Percentiles rank a stretch among this genome's conserved stretches.
Evolutionary conservation across 2,329 filamentous ascomycete genomes (phyloP).

Genomic region (Onygenales sp.): DNA sequence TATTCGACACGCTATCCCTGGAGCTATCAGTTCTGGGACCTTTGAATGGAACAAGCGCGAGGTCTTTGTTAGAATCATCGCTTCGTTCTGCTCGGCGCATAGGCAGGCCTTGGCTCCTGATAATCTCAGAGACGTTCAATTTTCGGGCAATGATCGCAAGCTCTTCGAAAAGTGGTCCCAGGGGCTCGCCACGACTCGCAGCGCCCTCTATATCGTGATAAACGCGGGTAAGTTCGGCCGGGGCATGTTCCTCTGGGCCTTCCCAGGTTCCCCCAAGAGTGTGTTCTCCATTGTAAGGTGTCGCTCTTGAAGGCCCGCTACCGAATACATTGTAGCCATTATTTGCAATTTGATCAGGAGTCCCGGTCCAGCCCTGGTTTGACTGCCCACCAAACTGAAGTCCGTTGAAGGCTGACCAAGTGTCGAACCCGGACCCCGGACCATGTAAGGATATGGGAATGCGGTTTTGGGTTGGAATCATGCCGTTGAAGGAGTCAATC

Average conservation of each 20-base stretch:
- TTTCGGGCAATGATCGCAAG: conserved; percentile 12
- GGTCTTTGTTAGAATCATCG: not conserved
- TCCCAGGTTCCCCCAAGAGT: conserved; percentile 1
- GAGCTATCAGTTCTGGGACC: not conserved
- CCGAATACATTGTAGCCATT: not conserved
- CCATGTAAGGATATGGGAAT: not conserved
- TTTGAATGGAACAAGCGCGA: not conserved
- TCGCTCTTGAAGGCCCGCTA: not conserved
- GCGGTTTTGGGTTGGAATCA: not conserved
- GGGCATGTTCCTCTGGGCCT: conserved; percentile 7
- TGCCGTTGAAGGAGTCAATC: not conserved
- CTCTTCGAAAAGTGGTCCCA: conserved; percentile 21
- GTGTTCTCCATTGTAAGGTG: not conserved
- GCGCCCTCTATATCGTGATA: conserved; percentile 23
- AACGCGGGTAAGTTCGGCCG: conserved; percentile 17
- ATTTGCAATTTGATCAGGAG: not conserved
- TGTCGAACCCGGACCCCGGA: not conserved
- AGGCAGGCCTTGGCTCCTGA: not conserved
- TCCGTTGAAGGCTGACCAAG: not conserved
- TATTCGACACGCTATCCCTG: not conserved
- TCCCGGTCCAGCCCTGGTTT: not conserved
- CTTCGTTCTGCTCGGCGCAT: not conserved
- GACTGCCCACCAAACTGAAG: not conserved
- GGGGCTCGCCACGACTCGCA: conserved; percentile 17
- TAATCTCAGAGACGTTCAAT: conserved; percentile 3